phyloP scores from a whole-genome alignment of 2,329 filamentous ascomycete genomes.

The Camillea tinctor region DNA sequence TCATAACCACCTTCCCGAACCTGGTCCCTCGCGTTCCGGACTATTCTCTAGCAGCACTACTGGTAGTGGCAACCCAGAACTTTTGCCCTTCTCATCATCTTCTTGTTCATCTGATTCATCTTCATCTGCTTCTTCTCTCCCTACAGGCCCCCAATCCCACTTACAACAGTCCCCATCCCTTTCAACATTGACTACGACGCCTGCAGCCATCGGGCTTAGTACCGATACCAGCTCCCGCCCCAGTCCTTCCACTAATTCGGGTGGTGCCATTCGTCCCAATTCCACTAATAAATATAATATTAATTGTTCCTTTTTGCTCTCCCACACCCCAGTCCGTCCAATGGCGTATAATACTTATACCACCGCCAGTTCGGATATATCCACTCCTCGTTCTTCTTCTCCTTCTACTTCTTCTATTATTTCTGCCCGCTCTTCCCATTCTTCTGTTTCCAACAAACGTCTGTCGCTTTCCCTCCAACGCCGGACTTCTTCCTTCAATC shows the following conservation, averaged over 20 bases:
- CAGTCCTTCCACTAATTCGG: conserved; percentile 7
- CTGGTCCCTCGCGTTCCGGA: conserved; percentile 30
- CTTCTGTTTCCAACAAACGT: conserved; percentile 52
- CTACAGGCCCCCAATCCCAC: neutral
- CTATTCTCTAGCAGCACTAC: conserved; percentile 32
- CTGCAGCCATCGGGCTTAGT: conserved; percentile 17
- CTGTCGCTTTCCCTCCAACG: conserved; percentile 49
- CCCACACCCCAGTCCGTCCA: conserved; percentile 30
- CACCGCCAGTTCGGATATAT: conserved; percentile 49
- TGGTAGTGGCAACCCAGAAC: conserved; percentile 25
- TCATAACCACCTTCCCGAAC: conserved; percentile 26
- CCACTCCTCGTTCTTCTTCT: conserved; percentile 54
- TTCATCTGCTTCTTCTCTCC: too few relatives aligned
- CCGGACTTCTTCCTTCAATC: conserved; percentile 52
- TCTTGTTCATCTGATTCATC: too few relatives aligned
- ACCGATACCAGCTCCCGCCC: conserved; percentile 20
- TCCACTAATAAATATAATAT: conserved; percentile 17
- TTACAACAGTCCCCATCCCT: too few relatives aligned
- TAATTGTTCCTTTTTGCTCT: conserved; percentile 20
- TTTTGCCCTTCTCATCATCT: neutral
- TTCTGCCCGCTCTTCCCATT: conserved; percentile 49
- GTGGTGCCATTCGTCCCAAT: neutral
- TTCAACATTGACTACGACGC: too few relatives aligned
- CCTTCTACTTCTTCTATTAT: conserved; percentile 47
- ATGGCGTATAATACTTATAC: conserved; percentile 49